A percentile compares a stretch with the other conserved stretches of the same genome.
phyloP scores from a whole-genome alignment of 805 yeast genomes.

The Saccharomycopsis microspora region DNA sequence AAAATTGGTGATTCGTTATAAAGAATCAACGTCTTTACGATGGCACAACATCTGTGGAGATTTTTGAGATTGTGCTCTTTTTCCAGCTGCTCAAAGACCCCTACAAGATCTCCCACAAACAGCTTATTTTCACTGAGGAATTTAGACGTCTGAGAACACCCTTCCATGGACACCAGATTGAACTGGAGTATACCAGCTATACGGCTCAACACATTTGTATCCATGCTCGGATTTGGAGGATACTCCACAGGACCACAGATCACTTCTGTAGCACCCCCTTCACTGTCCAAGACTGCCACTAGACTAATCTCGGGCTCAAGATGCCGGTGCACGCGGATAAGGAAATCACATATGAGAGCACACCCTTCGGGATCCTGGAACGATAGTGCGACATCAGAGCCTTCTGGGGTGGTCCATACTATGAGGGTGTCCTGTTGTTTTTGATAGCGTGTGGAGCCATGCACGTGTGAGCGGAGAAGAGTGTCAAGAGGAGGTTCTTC shows the following conservation, averaged over 20 bases:
- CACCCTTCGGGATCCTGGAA: conserved; percentile 93
- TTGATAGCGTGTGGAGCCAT: conserved; percentile 74
- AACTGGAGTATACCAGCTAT: conserved; percentile 48
- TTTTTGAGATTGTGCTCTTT: conserved; percentile 33
- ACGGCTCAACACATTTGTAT: conserved; percentile 33
- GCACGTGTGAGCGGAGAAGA: conserved; percentile 54
- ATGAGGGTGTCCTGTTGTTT: conserved; percentile 90
- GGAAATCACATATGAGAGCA: conserved; percentile 68
- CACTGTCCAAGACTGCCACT: conserved; percentile 40
- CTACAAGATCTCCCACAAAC: conserved; percentile 42
- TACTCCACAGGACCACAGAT: conserved; percentile 69
- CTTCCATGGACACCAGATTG: conserved; percentile 49
- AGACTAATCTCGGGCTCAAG: conserved; percentile 57
- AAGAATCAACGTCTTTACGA: conserved; percentile 56
- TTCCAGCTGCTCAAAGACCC: conserved; percentile 49
- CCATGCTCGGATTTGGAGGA: conserved; percentile 45
- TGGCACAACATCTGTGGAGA: conserved; percentile 59
- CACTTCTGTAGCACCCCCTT: conserved; percentile 50
- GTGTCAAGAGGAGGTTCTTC: conserved; percentile 51
- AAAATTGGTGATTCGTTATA: conserved; percentile 59
- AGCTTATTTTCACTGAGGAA: conserved; percentile 37
- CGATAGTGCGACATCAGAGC: conserved; percentile 70
- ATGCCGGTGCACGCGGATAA: conserved; percentile 54
- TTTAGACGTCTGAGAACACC: conserved; percentile 47
- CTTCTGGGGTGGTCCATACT: conserved; percentile 77